These are phyloP conservation scores for Xylaria sp. DNA, from an alignment of 495 filamentous ascomycete species.

Conservation along the genomic window DNA sequence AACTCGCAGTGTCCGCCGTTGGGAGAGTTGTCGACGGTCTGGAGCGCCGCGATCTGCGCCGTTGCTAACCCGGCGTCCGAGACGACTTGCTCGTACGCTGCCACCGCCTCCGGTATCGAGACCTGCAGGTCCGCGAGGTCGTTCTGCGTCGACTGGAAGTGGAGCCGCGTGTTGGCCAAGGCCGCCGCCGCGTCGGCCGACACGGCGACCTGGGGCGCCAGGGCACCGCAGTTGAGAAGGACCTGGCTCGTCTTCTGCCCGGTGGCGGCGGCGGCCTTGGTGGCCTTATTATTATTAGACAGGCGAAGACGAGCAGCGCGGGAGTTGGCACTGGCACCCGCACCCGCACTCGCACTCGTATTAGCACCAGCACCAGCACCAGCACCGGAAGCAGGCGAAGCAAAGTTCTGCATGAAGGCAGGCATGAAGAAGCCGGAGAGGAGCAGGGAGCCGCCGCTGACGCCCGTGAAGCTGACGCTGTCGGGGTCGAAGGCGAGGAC, in stretches of 20 bases:
- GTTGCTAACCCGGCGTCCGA: slow-evolving; percentile 43
- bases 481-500: slow-evolving; percentile 51
- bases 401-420: slow-evolving; percentile 52
- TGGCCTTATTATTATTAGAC: slow-evolving; percentile 10
- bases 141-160: slow-evolving; percentile 58
- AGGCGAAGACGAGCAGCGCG: neutral
- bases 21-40: slow-evolving; percentile 58
- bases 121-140: slow-evolving; percentile 53
- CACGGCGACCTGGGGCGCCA: slow-evolving; percentile 54
- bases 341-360: no score
- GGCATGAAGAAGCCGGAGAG: slow-evolving; percentile 59
- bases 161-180: slow-evolving; percentile 46
- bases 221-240: slow-evolving; percentile 56
- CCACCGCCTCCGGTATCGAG: slow-evolving; percentile 53
- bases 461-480: slow-evolving; percentile 57
- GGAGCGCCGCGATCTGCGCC: slow-evolving; percentile 47
- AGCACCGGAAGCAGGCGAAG: slow-evolving; percentile 7
- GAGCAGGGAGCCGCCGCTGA: slow-evolving; percentile 53
- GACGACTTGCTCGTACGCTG: slow-evolving; percentile 54
- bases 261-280: neutral
- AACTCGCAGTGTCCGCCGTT: slow-evolving; percentile 59
- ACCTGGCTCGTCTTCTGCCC: slow-evolving; percentile 45
- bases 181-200: slow-evolving; percentile 42
- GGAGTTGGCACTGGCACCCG: neutral
- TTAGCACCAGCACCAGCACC: neutral